Percentiles rank a stretch among this genome's conserved stretches.
These are phyloP conservation scores for Alternaria atra DNA, from an alignment of 2,329 filamentous ascomycete species.

Conservation along the genomic window DNA sequence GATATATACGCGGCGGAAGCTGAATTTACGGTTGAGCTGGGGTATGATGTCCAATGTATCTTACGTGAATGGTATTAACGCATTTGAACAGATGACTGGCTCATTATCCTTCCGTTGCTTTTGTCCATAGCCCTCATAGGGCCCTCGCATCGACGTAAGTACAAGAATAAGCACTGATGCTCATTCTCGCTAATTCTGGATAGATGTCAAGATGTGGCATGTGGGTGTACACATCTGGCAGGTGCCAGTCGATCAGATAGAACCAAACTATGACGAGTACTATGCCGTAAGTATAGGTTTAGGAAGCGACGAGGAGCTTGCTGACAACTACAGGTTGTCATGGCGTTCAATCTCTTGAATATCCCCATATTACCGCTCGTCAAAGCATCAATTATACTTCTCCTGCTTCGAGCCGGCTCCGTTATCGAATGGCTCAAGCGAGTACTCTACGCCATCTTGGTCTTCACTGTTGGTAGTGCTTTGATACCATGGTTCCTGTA, in stretches of 20 bases:
- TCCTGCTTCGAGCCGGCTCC: constrained; percentile 51
- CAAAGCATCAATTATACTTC: constrained; percentile 52
- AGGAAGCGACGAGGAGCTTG: not conserved
- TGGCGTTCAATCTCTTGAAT: constrained; percentile 53
- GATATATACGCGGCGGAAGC: constrained; percentile 50
- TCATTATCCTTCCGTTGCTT: constrained; percentile 48
- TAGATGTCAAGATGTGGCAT: constrained; percentile 52
- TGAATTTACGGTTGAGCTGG: constrained; percentile 49
- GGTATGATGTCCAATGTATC: constrained; percentile 32
- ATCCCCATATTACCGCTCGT: constrained; percentile 53
- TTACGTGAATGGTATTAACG: constrained; percentile 27
- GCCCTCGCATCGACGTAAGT: constrained; percentile 48
- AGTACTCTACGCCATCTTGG: constrained; percentile 48
- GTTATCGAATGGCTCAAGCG: constrained; percentile 51
- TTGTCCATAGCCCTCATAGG: constrained; percentile 50
- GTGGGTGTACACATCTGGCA: constrained; percentile 50
- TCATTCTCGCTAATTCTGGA: constrained; percentile 3
- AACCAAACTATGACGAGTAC: constrained; percentile 50
- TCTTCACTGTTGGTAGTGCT: constrained; percentile 48
- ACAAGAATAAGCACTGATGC: constrained; percentile 3
- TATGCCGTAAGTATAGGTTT: constrained; percentile 36
- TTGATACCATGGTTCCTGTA: constrained; percentile 50
- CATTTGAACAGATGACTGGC: constrained; percentile 47
- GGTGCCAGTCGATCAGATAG: constrained; percentile 44
- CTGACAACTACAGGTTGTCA: constrained; percentile 34